Conservation (phyloP, 1,284 basidiomycete genomes). For the Cutaneotrichosporon curvatum region DNA sequence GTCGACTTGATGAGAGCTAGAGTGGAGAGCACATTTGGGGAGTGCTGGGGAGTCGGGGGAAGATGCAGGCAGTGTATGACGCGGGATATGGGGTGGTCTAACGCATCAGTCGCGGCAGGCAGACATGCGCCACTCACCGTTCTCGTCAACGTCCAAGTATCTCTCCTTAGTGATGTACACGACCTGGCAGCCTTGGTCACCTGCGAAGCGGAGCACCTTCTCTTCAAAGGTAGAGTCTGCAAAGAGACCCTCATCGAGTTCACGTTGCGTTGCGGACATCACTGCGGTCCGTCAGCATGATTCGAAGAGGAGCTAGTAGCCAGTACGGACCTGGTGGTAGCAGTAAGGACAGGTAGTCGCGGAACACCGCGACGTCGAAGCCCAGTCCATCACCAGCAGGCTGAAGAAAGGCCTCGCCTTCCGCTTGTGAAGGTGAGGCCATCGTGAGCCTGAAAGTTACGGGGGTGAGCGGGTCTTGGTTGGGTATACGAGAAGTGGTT, state of each 20-base stretch:
- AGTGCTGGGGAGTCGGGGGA: constrained; percentile 51
- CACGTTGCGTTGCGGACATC: constrained; percentile 39
- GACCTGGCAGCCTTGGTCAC: constrained; percentile 40
- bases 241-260: constrained; percentile 39
- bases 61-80: constrained; percentile 41
- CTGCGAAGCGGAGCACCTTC: constrained; percentile 40
- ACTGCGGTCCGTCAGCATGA: constrained; percentile 20
- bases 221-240: constrained; percentile 42
- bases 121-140: constrained; percentile 20
- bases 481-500: background rate
- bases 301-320: too few relatives aligned
- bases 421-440: constrained; percentile 23
- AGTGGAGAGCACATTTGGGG: constrained; percentile 71
- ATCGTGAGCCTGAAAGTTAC: constrained; percentile 3
- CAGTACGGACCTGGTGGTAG: constrained; percentile 34
- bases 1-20: constrained; percentile 91
- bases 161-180: constrained; percentile 42
- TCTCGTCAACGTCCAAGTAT: constrained; percentile 32
- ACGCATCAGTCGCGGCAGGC: background rate
- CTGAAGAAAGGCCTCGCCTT: constrained; percentile 21
- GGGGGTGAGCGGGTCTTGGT: background rate
- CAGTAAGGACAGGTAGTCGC: constrained; percentile 32
- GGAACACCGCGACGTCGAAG: constrained; percentile 42
- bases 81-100: constrained; percentile 25
- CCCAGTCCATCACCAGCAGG: constrained; percentile 17